Evolutionary conservation across 2,329 filamentous ascomycete genomes (phyloP).

Genomic region (Xylaria sp.): DNA sequence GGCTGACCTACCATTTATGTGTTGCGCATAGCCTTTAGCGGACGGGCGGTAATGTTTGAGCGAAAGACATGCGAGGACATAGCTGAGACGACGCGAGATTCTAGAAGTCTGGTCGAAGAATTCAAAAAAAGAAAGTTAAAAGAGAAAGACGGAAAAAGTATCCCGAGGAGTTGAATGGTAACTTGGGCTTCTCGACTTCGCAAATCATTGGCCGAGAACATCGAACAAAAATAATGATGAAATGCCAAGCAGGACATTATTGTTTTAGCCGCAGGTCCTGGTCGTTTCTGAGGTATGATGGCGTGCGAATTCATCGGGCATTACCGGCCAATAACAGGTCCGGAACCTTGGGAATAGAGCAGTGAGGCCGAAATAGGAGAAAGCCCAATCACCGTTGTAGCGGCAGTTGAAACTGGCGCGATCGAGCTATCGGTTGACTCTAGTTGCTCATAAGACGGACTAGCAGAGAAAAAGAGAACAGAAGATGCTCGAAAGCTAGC

Average conservation of each 20-base stretch:
- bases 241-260: conserved; percentile 17
- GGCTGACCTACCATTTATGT: neutral
- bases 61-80: neutral
- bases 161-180: conserved; percentile 22
- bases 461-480: neutral
- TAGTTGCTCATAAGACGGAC: conserved; percentile 13
- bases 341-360: conserved; percentile 15
- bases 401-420: conserved; percentile 25
- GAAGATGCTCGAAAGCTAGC: neutral
- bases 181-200: conserved; percentile 5
- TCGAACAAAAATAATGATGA: conserved; percentile 18
- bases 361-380: conserved; percentile 11
- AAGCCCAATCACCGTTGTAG: conserved; percentile 17
- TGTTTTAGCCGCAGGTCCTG: conserved; percentile 25
- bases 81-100: conserved; percentile 16
- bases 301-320: conserved; percentile 7
- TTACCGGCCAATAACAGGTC: conserved; percentile 4
- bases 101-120: conserved; percentile 27
- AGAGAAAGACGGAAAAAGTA: conserved; percentile 14
- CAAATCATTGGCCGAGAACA: conserved; percentile 20
- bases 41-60: neutral
- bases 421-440: conserved; percentile 20
- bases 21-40: neutral
- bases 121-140: conserved; percentile 10
- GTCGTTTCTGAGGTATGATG: conserved; percentile 18